Conservation (phyloP, 345 rosid genomes). For the Eucalyptus sideroxylon region DNA sequence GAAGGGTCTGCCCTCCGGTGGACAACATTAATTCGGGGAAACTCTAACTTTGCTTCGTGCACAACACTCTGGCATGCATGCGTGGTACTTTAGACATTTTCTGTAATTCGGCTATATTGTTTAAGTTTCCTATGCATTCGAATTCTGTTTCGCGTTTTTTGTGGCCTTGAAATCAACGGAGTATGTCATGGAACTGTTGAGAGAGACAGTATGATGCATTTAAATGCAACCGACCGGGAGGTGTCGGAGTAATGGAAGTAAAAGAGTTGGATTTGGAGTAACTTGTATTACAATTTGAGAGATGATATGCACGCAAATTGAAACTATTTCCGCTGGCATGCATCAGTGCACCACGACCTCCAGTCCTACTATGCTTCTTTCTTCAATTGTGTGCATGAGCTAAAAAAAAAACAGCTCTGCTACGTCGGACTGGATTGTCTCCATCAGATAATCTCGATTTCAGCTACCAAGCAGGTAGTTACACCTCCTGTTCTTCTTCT, state of each 20-base stretch:
- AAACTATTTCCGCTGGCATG: background rate
- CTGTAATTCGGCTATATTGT: background rate
- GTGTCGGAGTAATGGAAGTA: background rate
- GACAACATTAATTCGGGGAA: background rate
- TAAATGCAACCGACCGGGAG: background rate
- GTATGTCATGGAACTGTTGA: background rate
- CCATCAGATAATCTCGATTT: background rate
- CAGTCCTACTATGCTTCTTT: background rate
- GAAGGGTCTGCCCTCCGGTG: conserved; percentile 1
- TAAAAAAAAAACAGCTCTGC: background rate
- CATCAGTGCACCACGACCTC: background rate
- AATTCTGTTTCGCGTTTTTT: background rate
- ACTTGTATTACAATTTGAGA: background rate
- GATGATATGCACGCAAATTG: background rate
- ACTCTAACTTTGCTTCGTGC: background rate
- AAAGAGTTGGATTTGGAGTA: background rate
- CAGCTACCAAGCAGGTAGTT: background rate
- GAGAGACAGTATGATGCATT: background rate
- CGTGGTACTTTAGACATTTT: background rate
- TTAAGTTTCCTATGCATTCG: background rate
- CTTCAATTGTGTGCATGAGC: background rate
- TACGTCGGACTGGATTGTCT: background rate
- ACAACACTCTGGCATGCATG: background rate
- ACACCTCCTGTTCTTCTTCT: background rate
- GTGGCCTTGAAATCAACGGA: background rate